Conservation (phyloP, 108 stramenopile genomes). For the Fistulifera pelliculosa region DNA sequence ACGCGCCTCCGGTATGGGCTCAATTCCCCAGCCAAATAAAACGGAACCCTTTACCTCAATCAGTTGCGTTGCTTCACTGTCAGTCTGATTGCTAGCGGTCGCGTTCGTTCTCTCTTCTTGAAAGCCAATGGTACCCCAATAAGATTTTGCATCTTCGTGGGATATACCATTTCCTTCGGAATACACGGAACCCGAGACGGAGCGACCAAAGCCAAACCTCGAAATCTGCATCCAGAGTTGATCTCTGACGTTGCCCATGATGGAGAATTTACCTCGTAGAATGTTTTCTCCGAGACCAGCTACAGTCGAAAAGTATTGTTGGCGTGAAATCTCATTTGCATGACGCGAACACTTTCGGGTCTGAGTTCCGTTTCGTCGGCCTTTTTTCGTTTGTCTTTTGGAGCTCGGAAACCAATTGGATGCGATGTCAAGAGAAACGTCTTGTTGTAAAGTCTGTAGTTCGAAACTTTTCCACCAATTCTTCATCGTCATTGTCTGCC, state of each 20-base stretch:
- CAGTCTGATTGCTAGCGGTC: neutral
- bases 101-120: conserved; percentile 15
- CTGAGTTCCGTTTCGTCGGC: conserved; percentile 38
- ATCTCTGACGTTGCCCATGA: conserved; percentile 62
- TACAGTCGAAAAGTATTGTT: conserved; percentile 75
- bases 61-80: conserved; percentile 27
- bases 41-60: conserved; percentile 53
- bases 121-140: conserved; percentile 66
- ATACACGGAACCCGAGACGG: conserved; percentile 65
- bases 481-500: conserved; percentile 17
- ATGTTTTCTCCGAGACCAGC: conserved; percentile 57
- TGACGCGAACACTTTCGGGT: conserved; percentile 34
- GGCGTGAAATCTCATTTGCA: conserved; percentile 58
- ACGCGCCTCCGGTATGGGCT: conserved; percentile 52
- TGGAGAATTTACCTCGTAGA: conserved; percentile 66
- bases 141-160: conserved; percentile 61
- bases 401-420: conserved; percentile 39
- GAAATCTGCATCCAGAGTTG: conserved; percentile 79
- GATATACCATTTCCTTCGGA: conserved; percentile 59
- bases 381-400: conserved; percentile 36
- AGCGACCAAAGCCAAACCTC: conserved; percentile 76
- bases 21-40: conserved; percentile 62
- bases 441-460: conserved; percentile 53
- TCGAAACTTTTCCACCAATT: conserved; percentile 47
- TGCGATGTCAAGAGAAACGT: conserved; percentile 56